Evolutionary conservation across 352 stramenopile species (phyloP).

Genomic region (Phytophthora lateralis): DNA sequence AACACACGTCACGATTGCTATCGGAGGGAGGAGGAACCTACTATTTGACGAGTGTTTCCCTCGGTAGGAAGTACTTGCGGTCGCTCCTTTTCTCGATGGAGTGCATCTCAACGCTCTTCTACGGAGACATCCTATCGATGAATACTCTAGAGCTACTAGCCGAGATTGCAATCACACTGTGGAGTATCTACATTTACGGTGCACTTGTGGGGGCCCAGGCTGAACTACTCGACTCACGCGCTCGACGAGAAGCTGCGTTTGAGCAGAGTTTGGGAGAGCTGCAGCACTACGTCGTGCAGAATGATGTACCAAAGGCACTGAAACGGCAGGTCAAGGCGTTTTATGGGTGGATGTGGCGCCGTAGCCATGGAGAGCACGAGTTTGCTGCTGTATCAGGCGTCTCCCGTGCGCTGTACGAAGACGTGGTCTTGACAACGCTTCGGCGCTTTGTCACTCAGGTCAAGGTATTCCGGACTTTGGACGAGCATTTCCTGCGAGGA

Average conservation of each 20-base stretch:
- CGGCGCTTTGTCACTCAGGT: constrained; percentile 57
- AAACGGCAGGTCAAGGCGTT: constrained; percentile 78
- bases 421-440: constrained; percentile 61
- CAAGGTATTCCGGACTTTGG: constrained; percentile 51
- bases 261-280: constrained; percentile 69
- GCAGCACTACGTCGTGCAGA: constrained; percentile 73
- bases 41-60: constrained; percentile 32
- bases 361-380: constrained; percentile 52
- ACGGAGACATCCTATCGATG: constrained; percentile 72
- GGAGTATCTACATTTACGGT: constrained; percentile 78
- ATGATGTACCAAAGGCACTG: constrained; percentile 64
- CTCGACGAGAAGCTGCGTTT: constrained; percentile 51
- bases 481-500: constrained; percentile 64
- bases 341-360: constrained; percentile 63
- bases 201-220: constrained; percentile 63
- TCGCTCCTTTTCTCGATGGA: constrained; percentile 67
- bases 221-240: constrained; percentile 53
- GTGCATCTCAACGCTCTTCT: constrained; percentile 77
- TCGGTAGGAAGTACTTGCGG: constrained; percentile 66
- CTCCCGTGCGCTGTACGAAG: constrained; percentile 57
- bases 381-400: constrained; percentile 50
- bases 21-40: constrained; percentile 10
- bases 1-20: constrained; percentile 10
- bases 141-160: constrained; percentile 62
- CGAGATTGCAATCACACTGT: constrained; percentile 61